Evolutionary conservation across 2,329 filamentous ascomycete species (phyloP), one percentile per base, ranked within the genome.

Genomic region (Penicillium griseofulvum): DNA sequence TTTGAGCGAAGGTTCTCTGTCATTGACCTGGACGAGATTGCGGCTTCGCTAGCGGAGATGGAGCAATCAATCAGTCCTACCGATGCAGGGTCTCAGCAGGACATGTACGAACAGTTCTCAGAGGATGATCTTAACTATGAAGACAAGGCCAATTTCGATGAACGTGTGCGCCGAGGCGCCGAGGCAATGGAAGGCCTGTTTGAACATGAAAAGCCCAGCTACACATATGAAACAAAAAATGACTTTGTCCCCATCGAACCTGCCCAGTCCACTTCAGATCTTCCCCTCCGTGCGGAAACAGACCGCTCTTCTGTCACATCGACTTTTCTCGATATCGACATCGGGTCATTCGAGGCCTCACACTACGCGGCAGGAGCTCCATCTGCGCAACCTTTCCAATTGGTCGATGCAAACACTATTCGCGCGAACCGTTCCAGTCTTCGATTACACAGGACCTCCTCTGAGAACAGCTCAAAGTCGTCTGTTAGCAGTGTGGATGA

Each of bases 161-260:
- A 82, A 60, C 79, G 81, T 26, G 82, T 84, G 43, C 78, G 80
- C 43, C 76, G 84, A 60, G 84, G 84, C 42, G 80, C 81, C 54
- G 77, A 73, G 39, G 81, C 80, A 2, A 76, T 87, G 62, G 79
- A 83, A 53, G 80, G 83, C 10, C 68, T 87, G 4, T 87, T 85
- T 65, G 77, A 86, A 57, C 76, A 78, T 34, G 74, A 78, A 31
- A 77, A 77, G 51, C 79, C 79, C 7, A 81, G 79, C n/a, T 87
- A 87, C 65, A 79, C 78, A 52, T 83, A 84, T 63, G 81, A 82
- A 59, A 79, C 77, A 8, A 76, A 82, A 46, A 79, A 78, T 43
- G 76, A 76, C 63, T 77, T 80, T 56, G 71, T 79, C 4, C 76
- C 76, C 0, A 68, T 79, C 24, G 70, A 77, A 58, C 61, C 69